These are phyloP conservation scores for Hortaea sp. DNA, from an alignment of 2,329 filamentous ascomycete species.

Conservation along the genomic window DNA sequence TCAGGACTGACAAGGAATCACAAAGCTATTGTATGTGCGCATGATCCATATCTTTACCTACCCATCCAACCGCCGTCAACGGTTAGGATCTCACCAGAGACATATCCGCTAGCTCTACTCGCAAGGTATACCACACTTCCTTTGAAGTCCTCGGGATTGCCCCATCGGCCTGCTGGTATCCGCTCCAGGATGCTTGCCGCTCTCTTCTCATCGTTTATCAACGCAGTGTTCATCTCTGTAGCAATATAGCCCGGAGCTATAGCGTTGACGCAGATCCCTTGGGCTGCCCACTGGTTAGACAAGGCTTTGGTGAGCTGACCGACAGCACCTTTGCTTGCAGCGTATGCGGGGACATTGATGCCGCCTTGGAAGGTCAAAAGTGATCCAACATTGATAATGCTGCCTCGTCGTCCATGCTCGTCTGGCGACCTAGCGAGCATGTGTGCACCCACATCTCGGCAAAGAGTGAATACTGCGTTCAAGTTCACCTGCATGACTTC, in stretches of 20 bases:
- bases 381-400: constrained; percentile 76
- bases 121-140: constrained; percentile 70
- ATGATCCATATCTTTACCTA: constrained; percentile 38
- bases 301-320: constrained; percentile 77
- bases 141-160: constrained; percentile 76
- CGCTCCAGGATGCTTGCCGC: constrained; percentile 64
- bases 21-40: no score
- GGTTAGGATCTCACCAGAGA: constrained; percentile 70
- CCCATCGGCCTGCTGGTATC: constrained; percentile 80
- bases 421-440: constrained; percentile 52
- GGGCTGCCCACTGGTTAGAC: constrained; percentile 74
- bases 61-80: constrained; percentile 92
- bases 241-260: constrained; percentile 85
- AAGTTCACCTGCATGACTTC: constrained; percentile 82
- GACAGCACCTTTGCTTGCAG: constrained; percentile 75
- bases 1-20: no score
- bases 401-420: constrained; percentile 49
- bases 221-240: constrained; percentile 83
- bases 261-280: constrained; percentile 75
- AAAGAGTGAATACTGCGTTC: constrained; percentile 66
- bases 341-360: constrained; percentile 79
- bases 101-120: constrained; percentile 66
- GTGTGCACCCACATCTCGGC: constrained; percentile 67
- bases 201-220: constrained; percentile 62
- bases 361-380: constrained; percentile 80